Evolutionary conservation across 179 eudicot species (phyloP).

Genomic region (Carnegiea gigantea): DNA sequence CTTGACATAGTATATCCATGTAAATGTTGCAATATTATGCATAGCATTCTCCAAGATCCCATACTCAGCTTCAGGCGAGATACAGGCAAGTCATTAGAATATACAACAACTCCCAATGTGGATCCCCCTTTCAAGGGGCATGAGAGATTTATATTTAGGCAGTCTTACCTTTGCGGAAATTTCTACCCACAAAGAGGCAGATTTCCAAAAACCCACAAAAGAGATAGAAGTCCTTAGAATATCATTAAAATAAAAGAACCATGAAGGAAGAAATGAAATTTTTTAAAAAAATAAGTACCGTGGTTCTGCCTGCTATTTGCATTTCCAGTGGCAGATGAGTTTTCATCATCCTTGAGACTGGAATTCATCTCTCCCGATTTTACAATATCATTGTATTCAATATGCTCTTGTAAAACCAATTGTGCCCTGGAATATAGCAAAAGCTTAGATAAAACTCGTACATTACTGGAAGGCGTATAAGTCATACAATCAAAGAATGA

Average conservation of each 20-base stretch:
- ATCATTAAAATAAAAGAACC: background rate
- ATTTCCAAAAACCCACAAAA: too few relatives aligned
- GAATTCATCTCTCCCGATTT: constrained; percentile 34
- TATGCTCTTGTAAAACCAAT: constrained; percentile 67
- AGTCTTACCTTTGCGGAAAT: too few relatives aligned
- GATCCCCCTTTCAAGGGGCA: too few relatives aligned
- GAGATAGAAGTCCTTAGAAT: background rate
- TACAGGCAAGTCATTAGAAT: background rate
- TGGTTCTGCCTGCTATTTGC: constrained; percentile 28
- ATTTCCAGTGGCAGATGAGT: constrained; percentile 24
- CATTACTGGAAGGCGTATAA: background rate
- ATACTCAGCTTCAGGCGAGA: background rate
- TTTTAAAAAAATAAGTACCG: constrained; percentile 32
- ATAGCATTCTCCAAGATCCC: background rate
- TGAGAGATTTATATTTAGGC: too few relatives aligned
- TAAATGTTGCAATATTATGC: background rate
- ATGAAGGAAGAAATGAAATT: background rate
- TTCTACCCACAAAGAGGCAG: too few relatives aligned
- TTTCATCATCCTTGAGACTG: constrained; percentile 23
- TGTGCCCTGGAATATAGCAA: constrained; percentile 57
- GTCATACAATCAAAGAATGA: background rate
- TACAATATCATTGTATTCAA: constrained; percentile 86
- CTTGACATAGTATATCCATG: too few relatives aligned
- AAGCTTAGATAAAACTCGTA: constrained; percentile 10
- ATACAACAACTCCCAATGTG: background rate